phyloP scores from a whole-genome alignment of 371 early-diverging fungal genomes.

The Apophysomyces variabilis region DNA sequence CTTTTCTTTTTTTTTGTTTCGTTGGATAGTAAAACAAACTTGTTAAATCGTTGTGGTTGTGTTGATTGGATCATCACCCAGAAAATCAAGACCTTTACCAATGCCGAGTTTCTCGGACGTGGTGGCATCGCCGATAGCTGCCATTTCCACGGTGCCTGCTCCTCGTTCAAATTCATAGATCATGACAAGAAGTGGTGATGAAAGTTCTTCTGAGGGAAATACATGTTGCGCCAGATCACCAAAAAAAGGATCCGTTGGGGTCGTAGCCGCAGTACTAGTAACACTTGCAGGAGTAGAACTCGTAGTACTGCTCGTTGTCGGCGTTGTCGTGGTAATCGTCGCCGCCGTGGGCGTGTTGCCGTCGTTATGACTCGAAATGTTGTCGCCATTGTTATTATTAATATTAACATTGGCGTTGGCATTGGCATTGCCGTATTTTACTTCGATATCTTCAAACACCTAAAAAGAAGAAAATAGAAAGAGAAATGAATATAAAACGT shows the following conservation, averaged over 20 bases:
- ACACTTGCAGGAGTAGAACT: no score
- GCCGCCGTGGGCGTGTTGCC: conserved; percentile 6
- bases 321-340: neutral
- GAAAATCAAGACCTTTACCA: conserved; percentile 27
- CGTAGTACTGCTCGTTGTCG: no score
- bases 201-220: neutral
- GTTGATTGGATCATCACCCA: conserved; percentile 17
- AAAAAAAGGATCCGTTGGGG: neutral
- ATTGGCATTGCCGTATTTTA: conserved; percentile 24
- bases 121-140: conserved; percentile 19
- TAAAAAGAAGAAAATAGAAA: conserved; percentile 10
- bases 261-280: neutral
- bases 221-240: neutral
- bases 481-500: neutral
- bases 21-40: no score
- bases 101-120: conserved; percentile 22
- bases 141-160: conserved; percentile 43
- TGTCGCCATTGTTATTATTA: no score
- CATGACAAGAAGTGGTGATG: conserved; percentile 48
- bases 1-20: neutral
- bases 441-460: conserved; percentile 60
- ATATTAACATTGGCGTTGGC: neutral
- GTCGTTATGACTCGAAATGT: no score
- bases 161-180: conserved; percentile 61
- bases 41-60: neutral